Conservation (phyloP, 106 monocot genomes). For the Gastrodia elata region DNA sequence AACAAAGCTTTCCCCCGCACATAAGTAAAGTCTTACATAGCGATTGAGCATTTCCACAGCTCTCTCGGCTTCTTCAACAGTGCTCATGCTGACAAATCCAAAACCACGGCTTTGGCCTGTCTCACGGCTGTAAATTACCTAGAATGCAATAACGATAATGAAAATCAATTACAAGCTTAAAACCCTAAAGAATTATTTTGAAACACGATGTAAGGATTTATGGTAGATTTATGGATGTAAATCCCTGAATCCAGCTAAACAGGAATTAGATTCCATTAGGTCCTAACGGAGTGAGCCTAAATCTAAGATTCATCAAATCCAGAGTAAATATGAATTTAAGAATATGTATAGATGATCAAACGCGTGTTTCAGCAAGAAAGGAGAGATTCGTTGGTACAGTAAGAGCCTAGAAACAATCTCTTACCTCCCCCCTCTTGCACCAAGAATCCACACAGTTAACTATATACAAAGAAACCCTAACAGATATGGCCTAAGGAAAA, state of each 20-base stretch:
- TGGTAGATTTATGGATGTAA: no score
- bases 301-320: no score
- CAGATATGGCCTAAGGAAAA: background rate
- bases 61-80: slow-evolving; percentile 71
- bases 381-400: background rate
- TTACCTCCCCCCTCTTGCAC: background rate
- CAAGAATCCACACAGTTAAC: background rate
- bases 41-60: slow-evolving; percentile 68
- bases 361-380: background rate
- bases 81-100: slow-evolving; percentile 84
- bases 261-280: no score
- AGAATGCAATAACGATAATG: slow-evolving; percentile 1
- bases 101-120: slow-evolving; percentile 84
- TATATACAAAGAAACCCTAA: background rate
- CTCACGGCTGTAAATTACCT: slow-evolving; percentile 77
- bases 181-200: no score
- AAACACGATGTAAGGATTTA: no score
- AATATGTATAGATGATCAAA: background rate
- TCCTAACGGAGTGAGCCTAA: no score
- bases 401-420: background rate
- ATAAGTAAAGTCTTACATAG: slow-evolving; percentile 46
- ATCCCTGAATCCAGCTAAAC: no score
- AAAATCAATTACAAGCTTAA: background rate
- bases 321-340: no score
- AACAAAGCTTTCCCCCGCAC: no score